Evolutionary conservation across 257 asterid genomes (phyloP).

Genomic region (Primulina eburnea): DNA sequence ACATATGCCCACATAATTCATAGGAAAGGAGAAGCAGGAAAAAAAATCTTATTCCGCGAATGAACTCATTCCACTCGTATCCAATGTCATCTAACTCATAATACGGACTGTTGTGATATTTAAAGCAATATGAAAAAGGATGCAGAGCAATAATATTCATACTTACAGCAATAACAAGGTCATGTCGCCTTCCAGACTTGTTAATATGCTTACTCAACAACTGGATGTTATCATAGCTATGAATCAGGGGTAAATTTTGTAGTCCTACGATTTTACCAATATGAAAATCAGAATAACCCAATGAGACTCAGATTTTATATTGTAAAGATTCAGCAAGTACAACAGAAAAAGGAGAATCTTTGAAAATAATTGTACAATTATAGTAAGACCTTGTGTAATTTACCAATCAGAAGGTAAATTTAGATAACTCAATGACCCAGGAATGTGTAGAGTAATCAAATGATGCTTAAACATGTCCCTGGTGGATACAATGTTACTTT

Average conservation of each 20-base stretch:
- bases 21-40: conserved; percentile 12
- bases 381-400: background rate
- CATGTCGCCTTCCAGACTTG: conserved; percentile 74
- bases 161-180: conserved; percentile 88
- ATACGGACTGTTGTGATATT: too few relatives aligned
- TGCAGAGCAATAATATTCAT: conserved; percentile 13
- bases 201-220: conserved; percentile 50
- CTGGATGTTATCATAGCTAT: conserved; percentile 71
- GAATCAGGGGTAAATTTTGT: conserved; percentile 58
- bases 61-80: background rate
- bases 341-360: background rate
- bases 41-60: background rate
- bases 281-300: conserved; percentile 17
- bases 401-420: background rate
- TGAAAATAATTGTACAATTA: background rate
- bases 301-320: background rate
- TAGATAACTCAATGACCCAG: background rate
- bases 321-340: background rate
- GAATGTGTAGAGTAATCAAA: background rate
- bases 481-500: conserved; percentile 5
- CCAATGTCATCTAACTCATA: conserved; percentile 1
- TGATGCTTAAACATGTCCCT: background rate
- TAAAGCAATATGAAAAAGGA: background rate
- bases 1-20: conserved; percentile 11
- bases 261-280: conserved; percentile 45